phyloP scores from a whole-genome alignment of 2,329 filamentous ascomycete genomes.

The Penicillium sp. region DNA sequence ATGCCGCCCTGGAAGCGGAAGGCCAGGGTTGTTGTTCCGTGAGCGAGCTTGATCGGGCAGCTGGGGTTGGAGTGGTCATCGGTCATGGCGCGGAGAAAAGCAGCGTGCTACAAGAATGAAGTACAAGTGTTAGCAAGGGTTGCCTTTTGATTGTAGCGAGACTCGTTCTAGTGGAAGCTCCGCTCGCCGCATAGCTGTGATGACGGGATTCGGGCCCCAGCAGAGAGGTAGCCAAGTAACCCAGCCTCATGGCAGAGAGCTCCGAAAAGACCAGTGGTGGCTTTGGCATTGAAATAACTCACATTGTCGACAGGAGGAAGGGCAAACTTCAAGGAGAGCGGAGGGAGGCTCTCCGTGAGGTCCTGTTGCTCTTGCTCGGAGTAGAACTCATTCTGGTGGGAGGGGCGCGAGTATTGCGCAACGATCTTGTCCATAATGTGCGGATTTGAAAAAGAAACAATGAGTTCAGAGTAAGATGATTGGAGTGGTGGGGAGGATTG shows the following conservation, averaged over 20 bases:
- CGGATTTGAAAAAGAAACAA: conserved; percentile 3
- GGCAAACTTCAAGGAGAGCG: conserved; percentile 88
- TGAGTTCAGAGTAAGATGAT: conserved; percentile 4
- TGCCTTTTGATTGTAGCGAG: background rate
- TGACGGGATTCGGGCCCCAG: background rate
- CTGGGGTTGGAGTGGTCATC: conserved; percentile 96
- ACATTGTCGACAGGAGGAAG: conserved; percentile 92
- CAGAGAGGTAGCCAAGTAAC: background rate
- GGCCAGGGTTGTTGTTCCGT: conserved; percentile 96
- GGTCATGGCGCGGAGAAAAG: conserved; percentile 94
- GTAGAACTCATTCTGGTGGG: conserved; percentile 72
- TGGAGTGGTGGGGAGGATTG: conserved; percentile 8
- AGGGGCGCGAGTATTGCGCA: conserved; percentile 82
- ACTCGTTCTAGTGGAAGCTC: conserved; percentile 7
- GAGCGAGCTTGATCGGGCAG: conserved; percentile 98
- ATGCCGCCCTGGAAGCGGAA: conserved; percentile 99
- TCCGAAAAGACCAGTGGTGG: background rate
- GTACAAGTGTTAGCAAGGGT: conserved; percentile 5
- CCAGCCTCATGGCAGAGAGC: background rate
- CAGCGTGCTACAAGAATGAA: conserved; percentile 65
- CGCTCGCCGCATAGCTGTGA: conserved; percentile 8
- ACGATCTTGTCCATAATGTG: conserved; percentile 85
- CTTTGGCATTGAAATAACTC: conserved; percentile 39
- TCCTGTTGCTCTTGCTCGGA: conserved; percentile 74
- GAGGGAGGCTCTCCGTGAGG: conserved; percentile 68